Base-by-base conservation (phyloP, 2,329 filamentous ascomycete genomes). In the Fusarium globosum region DNA sequence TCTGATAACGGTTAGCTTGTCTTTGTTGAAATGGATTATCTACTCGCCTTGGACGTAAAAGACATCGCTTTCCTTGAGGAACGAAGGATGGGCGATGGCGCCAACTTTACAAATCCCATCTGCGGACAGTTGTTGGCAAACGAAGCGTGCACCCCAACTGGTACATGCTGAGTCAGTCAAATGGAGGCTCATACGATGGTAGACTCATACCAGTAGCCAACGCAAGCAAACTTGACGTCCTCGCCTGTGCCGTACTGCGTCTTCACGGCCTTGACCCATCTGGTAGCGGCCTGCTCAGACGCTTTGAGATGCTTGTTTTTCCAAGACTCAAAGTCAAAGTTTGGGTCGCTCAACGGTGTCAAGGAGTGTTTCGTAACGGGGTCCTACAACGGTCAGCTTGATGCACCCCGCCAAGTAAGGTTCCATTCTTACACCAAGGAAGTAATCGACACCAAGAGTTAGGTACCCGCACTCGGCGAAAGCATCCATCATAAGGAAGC, bases 221-320 rank as follows among this genome's bases (percentile, higher is more conserved):
- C 49, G 6, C 48, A 53, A 10, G 38, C 30, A 14, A 61, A 61
- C 1, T 43, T 56, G 30, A 36, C 58, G 7, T 7, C 18, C 2
- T 57, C 23, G 6, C n/a, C 8, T 7, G 20, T 57, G 15, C 23
- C 30, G 3, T 61, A 61, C 16, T 57, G 21, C 2, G 20, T 6
- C 23, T 57, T 61, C 3, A 61, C 49, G n/a, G 48, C 49, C 28
- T 43, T 61, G 30, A 61, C 20, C 49, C 49, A 61, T 43, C 49
- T 43, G 0, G 14, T 30, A 26, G 58, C 49, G 7, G 38, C 49
- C 14, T 36, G 38, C 3, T 61, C 58, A 23, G 49, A 61, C 4
- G 23, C 38, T 4, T 35, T 33, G 12, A 61, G 38, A 30, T 61
- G 58, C 11, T 23, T 61, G n/a, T 36, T 16, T 10, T 61, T 61